A percentile compares a stretch with the other conserved stretches of the same genome.
Evolutionary conservation across 225 moss, liverwort and hornwort species (phyloP).

Genomic region (Pleurozium schreberi): DNA sequence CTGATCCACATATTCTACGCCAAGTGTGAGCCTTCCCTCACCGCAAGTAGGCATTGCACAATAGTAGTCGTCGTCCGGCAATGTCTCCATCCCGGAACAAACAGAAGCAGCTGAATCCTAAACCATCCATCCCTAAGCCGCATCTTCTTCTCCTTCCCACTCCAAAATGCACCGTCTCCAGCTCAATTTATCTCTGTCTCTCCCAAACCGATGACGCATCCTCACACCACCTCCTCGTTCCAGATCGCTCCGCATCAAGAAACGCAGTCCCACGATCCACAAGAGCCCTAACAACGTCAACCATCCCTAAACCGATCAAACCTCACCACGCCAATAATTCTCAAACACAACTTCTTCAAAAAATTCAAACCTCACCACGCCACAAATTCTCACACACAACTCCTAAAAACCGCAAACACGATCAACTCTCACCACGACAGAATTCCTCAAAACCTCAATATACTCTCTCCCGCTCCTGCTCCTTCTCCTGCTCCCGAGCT

Average conservation of each 20-base stretch:
- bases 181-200: background rate
- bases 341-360: background rate
- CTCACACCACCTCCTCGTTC: constrained; percentile 5
- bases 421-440: background rate
- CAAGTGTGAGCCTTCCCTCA: background rate
- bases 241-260: constrained; percentile 3
- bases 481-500: background rate
- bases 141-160: background rate
- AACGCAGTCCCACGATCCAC: background rate
- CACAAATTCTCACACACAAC: background rate
- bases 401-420: background rate
- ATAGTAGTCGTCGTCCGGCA: background rate
- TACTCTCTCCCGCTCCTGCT: no score
- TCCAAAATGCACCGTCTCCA: constrained; percentile 7
- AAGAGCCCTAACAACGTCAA: background rate
- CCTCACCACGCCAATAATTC: background rate
- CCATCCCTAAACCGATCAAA: background rate
- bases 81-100: constrained; percentile 12
- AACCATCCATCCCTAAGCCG: background rate
- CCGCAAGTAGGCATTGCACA: background rate
- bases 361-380: background rate
- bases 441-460: background rate
- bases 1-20: background rate
- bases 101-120: constrained; percentile 8
- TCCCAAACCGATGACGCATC: constrained; percentile 8